A percentile compares a stretch with the other conserved stretches of the same genome.
Evolutionary conservation across 805 yeast genomes (phyloP).

Genomic region (Teunomyces tritomae): DNA sequence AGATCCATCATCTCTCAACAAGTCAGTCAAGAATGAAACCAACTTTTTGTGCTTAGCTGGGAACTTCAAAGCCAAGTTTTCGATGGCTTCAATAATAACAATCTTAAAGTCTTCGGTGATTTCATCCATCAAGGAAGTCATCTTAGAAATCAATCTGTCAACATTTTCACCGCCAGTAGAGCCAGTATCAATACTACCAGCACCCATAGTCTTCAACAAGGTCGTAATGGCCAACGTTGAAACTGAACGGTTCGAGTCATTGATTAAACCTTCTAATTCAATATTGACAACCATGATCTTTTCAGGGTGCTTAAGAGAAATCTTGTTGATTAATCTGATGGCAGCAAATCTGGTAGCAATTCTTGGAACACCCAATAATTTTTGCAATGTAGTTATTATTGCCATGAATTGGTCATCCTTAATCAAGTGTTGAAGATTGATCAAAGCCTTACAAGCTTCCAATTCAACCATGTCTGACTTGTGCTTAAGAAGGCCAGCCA

Average conservation of each 20-base stretch:
- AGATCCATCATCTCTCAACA: constrained; percentile 89
- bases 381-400: constrained; percentile 73
- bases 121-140: constrained; percentile 85
- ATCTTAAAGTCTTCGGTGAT: constrained; percentile 94
- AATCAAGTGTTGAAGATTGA: constrained; percentile 51
- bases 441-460: constrained; percentile 82
- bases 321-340: constrained; percentile 80
- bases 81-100: constrained; percentile 92
- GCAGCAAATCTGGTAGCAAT: constrained; percentile 91
- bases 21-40: constrained; percentile 76
- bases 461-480: constrained; percentile 87
- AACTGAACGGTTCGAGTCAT: constrained; percentile 85
- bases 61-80: constrained; percentile 88
- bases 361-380: constrained; percentile 80
- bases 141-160: constrained; percentile 83
- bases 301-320: constrained; percentile 79
- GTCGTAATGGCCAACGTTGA: constrained; percentile 98
- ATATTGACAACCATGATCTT: constrained; percentile 73
- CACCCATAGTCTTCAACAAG: constrained; percentile 89
- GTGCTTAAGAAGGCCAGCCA: constrained; percentile 70
- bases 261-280: constrained; percentile 83
- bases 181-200: constrained; percentile 42
- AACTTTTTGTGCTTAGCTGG: constrained; percentile 85
- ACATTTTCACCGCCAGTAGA: constrained; percentile 55
- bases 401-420: constrained; percentile 62